phyloP scores from a whole-genome alignment of 2,329 filamentous ascomycete genomes.

The Colletotrichum sp. region DNA sequence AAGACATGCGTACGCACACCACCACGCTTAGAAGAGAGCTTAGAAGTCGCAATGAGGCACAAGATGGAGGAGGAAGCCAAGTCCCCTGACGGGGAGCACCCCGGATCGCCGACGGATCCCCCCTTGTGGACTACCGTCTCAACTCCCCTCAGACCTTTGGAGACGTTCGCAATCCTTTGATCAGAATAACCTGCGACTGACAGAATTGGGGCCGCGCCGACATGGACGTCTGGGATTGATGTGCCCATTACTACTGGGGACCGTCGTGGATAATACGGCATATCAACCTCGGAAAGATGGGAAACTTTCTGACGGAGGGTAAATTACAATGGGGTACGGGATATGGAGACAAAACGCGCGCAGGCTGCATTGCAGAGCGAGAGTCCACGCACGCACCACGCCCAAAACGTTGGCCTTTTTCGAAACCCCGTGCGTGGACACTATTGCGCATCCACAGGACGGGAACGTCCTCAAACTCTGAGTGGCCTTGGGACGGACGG shows the following conservation, averaged over 20 bases:
- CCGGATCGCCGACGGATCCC: slow-evolving; percentile 7
- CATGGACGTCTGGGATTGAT: not conserved
- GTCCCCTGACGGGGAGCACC: not conserved
- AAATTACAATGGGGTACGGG: not conserved
- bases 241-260: not conserved
- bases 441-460: not conserved
- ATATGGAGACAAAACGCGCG: not conserved
- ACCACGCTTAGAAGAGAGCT: not conserved
- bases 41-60: not conserved
- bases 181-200: not conserved
- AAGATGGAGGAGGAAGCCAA: not conserved
- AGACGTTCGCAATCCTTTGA: not conserved
- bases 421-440: not conserved
- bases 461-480: slow-evolving; percentile 4
- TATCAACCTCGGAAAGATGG: not conserved
- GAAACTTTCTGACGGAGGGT: not conserved
- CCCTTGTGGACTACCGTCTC: not conserved
- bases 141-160: not conserved
- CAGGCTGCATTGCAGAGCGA: not conserved
- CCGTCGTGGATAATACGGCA: not conserved
- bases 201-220: not conserved
- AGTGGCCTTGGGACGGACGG: slow-evolving; percentile 1
- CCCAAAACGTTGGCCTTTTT: not conserved
- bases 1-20: not conserved
- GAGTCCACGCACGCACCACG: not conserved